Evolutionary conservation across 108 stramenopile species (phyloP).

Genomic region (Nitzschia sp.): DNA sequence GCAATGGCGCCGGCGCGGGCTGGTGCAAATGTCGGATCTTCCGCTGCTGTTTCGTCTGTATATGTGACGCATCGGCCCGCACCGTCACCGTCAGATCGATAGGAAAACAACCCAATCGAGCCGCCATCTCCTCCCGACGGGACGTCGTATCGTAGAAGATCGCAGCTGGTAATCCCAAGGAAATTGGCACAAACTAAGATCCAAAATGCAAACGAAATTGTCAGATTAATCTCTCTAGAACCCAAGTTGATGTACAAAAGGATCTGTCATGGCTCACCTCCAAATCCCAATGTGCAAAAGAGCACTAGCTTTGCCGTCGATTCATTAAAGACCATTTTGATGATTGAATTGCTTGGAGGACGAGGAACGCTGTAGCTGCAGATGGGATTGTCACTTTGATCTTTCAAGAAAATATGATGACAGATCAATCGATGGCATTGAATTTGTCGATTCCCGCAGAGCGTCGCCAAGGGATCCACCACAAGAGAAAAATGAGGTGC

Average conservation of each 20-base stretch:
- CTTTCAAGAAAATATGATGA: neutral
- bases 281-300: conserved; percentile 12
- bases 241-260: no score
- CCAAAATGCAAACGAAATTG: neutral
- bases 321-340: conserved; percentile 15
- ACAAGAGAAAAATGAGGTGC: neutral
- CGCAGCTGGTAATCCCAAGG: conserved; percentile 6
- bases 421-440: no score
- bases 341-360: neutral
- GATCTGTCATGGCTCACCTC: conserved; percentile 3
- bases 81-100: neutral
- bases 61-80: conserved; percentile 5
- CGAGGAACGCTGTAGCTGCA: no score
- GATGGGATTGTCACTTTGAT: no score
- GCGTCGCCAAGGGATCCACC: neutral
- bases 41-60: neutral
- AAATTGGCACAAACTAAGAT: conserved; percentile 12
- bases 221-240: no score
- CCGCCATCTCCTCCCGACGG: conserved; percentile 14
- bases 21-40: conserved; percentile 14
- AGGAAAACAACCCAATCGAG: conserved; percentile 11
- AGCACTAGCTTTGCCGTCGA: conserved; percentile 13
- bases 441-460: neutral
- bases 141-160: conserved; percentile 22
- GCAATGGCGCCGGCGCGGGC: neutral